Percentiles rank a stretch among this genome's conserved stretches.
These are phyloP conservation scores for Pleurotus pulmonarius DNA, from an alignment of 768 basidiomycete species.

Conservation along the genomic window DNA sequence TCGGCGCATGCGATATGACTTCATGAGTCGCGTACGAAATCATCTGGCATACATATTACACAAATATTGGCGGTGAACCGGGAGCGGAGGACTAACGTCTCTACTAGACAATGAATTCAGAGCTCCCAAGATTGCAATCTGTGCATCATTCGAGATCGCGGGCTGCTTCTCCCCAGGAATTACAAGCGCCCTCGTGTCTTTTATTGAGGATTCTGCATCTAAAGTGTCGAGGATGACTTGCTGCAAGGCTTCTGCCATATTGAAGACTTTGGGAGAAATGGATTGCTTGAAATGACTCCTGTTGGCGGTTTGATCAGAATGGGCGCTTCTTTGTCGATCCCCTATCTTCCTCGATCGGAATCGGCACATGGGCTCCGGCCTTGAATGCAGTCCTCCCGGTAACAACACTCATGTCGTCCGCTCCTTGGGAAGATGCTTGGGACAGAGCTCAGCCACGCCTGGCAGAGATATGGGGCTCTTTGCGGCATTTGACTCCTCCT, in stretches of 20 bases:
- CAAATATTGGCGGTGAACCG: constrained; percentile 3
- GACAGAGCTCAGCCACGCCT: constrained; percentile 54
- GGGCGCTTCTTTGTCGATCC: neutral
- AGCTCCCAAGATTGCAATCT: constrained; percentile 83
- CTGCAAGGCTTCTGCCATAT: constrained; percentile 78
- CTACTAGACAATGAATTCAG: constrained; percentile 87
- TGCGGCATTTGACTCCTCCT: constrained; percentile 27
- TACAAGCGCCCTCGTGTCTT: constrained; percentile 65
- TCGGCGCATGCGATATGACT: constrained; percentile 66
- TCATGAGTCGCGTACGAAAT: constrained; percentile 78
- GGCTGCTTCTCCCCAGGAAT: constrained; percentile 59
- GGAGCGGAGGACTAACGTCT: constrained; percentile 51
- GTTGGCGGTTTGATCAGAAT: neutral
- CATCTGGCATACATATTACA: constrained; percentile 54
- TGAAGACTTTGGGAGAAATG: neutral
- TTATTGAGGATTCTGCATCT: constrained; percentile 47
- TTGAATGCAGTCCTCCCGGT: neutral
- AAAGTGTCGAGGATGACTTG: constrained; percentile 75
- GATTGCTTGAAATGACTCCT: neutral
- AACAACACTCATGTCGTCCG: constrained; percentile 13
- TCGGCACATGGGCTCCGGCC: neutral
- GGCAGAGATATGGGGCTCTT: constrained; percentile 37
- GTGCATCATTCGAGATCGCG: constrained; percentile 68
- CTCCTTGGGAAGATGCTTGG: constrained; percentile 63
- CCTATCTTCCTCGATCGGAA: neutral